Conservation (phyloP, 2,329 filamentous ascomycete species). For the Waltergamsia citrina region DNA sequence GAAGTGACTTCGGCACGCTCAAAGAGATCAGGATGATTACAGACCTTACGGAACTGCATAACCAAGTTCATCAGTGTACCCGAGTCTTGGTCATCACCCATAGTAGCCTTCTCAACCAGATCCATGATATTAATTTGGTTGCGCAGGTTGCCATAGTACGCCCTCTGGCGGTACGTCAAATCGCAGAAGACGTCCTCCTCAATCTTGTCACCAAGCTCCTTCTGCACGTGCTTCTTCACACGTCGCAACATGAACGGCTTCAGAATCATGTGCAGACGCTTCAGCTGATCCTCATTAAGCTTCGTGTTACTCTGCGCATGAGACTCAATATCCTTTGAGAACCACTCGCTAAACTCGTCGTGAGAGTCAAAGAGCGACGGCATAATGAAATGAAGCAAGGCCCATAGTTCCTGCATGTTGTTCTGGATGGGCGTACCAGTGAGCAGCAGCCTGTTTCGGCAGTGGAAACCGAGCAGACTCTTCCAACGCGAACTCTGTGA, state of each 20-base stretch:
- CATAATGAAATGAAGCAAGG: conserved; percentile 98
- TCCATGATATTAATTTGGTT: conserved; percentile 99
- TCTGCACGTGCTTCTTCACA: conserved; percentile 99
- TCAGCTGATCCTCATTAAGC: conserved; percentile 94
- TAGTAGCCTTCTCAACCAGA: conserved; percentile 90
- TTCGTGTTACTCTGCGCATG: conserved; percentile 99
- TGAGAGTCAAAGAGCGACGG: conserved; percentile 95
- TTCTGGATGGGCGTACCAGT: conserved; percentile 98
- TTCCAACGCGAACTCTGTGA: conserved; percentile 97
- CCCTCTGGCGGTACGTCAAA: conserved; percentile 89
- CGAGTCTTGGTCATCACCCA: conserved; percentile 89
- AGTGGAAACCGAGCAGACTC: conserved; percentile 85
- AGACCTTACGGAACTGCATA: conserved; percentile 99
- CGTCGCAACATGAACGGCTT: conserved; percentile 99
- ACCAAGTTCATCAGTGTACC: conserved; percentile 98
- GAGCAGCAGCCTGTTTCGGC: conserved; percentile 83
- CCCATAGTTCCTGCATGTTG: conserved; percentile 99
- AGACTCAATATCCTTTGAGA: conserved; percentile 93
- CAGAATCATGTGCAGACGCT: conserved; percentile 94
- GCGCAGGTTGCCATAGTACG: conserved; percentile 83
- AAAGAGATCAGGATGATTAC: conserved; percentile 95
- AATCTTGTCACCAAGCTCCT: conserved; percentile 97
- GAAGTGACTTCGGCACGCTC: conserved; percentile 88
- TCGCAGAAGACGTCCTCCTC: conserved; percentile 95
- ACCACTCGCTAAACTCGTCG: conserved; percentile 90